Evolutionary conservation across 768 basidiomycete genomes (phyloP).

Genomic region (Russula ochroleuca): DNA sequence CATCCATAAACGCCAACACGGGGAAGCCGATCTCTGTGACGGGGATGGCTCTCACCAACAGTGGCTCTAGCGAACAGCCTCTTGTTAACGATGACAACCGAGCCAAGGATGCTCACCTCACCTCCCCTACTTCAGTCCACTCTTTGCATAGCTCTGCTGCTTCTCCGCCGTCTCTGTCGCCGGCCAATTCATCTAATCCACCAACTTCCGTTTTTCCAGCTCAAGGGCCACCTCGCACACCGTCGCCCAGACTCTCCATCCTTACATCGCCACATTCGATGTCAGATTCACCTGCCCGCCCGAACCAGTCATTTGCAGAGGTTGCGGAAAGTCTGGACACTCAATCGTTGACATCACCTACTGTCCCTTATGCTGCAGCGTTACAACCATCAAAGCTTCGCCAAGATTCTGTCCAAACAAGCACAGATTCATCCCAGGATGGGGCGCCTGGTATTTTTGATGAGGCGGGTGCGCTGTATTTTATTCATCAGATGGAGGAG

Average conservation of each 20-base stretch:
- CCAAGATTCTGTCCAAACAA: constrained; percentile 27
- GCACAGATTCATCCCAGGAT: constrained; percentile 21
- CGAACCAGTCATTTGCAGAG: constrained; percentile 15
- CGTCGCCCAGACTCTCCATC: constrained; percentile 29
- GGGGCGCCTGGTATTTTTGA: constrained; percentile 40
- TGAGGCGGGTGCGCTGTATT: constrained; percentile 64
- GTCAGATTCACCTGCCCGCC: constrained; percentile 19
- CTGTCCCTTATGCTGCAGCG: not conserved
- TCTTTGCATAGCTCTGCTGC: constrained; percentile 15
- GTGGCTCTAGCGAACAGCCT: not conserved
- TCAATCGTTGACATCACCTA: constrained; percentile 3
- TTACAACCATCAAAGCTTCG: constrained; percentile 7
- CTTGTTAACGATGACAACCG: not conserved
- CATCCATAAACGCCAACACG: not conserved
- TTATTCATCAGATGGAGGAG: constrained; percentile 58
- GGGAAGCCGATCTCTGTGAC: not conserved
- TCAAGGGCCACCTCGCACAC: constrained; percentile 11
- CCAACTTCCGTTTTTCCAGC: constrained; percentile 12
- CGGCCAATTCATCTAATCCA: constrained; percentile 15
- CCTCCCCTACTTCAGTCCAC: constrained; percentile 5
- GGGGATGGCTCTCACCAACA: not conserved
- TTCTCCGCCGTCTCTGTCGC: constrained; percentile 24
- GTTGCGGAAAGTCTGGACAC: not conserved
- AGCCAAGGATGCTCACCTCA: not conserved
- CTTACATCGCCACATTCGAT: constrained; percentile 42